These are phyloP conservation scores for Bondarzewia mesenterica DNA, from an alignment of 1,284 basidiomycete genomes.

Conservation along the genomic window DNA sequence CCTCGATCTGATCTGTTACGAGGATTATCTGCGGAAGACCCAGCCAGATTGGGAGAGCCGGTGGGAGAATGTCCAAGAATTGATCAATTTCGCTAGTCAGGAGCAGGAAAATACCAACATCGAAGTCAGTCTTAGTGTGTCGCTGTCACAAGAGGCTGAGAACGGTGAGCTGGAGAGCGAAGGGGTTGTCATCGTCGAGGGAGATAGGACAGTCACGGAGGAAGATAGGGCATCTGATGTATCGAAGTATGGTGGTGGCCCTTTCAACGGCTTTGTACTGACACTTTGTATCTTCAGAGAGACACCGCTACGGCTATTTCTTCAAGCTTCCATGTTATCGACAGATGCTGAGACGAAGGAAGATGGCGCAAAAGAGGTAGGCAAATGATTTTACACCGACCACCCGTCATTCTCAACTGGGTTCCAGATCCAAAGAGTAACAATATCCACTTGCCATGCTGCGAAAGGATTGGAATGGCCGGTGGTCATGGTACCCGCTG, in stretches of 20 bases:
- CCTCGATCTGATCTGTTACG: conserved; percentile 56
- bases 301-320: conserved; percentile 70
- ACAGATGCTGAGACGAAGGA: conserved; percentile 69
- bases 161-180: not conserved
- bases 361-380: conserved; percentile 50
- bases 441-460: conserved; percentile 82
- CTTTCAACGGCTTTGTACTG: not conserved
- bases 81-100: conserved; percentile 66
- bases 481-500: conserved; percentile 72
- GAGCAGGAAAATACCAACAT: conserved; percentile 26
- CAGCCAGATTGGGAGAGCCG: conserved; percentile 69
- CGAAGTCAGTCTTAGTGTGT: not conserved
- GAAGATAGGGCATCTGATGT: not conserved
- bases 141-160: not conserved
- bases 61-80: conserved; percentile 84
- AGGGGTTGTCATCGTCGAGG: not conserved
- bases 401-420: not conserved
- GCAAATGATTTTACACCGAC: conserved; percentile 1
- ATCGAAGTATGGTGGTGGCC: not conserved
- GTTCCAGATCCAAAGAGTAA: conserved; percentile 65
- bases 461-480: conserved; percentile 94
- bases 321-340: conserved; percentile 80
- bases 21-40: conserved; percentile 62
- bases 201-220: conserved; percentile 4
- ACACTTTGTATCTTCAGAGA: conserved; percentile 31